phyloP scores from a whole-genome alignment of 208 protist species.

The Leishmania martiniquensis region DNA sequence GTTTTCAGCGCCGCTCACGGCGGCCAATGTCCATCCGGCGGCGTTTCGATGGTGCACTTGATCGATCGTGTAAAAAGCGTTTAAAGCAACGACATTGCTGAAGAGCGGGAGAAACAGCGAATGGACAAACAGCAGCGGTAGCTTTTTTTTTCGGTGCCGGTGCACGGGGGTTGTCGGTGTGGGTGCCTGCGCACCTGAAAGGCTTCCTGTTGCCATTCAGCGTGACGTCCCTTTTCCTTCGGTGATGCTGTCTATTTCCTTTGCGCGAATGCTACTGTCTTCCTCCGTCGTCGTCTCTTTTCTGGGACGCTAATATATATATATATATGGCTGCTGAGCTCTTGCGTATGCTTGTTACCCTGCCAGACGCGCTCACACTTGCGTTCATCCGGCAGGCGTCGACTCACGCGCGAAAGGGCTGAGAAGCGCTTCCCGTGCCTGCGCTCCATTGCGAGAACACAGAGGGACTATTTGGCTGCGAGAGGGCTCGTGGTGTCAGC shows the following conservation, averaged over 20 bases:
- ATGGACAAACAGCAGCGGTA: background rate
- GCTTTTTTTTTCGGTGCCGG: background rate
- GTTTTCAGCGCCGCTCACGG: too few relatives aligned
- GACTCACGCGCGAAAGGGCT: background rate
- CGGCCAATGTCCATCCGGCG: too few relatives aligned
- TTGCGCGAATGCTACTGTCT: background rate
- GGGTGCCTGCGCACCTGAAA: background rate
- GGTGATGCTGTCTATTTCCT: background rate
- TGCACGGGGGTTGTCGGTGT: background rate
- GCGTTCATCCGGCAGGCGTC: background rate
- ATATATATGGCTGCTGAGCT: background rate
- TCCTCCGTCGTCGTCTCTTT: background rate
- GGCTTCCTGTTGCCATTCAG: background rate
- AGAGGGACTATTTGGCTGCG: background rate
- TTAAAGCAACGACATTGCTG: too few relatives aligned
- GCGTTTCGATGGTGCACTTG: too few relatives aligned
- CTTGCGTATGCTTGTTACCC: background rate
- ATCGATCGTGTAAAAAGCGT: background rate
- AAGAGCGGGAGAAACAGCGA: background rate
- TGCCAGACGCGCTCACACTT: background rate
- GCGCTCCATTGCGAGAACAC: background rate
- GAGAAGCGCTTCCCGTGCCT: background rate
- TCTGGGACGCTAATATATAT: background rate
- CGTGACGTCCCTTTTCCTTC: background rate
- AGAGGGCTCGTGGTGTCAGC: background rate